Evolutionary conservation across 2,329 filamentous ascomycete genomes (phyloP).

Genomic region (Epichloe brachyelytri): DNA sequence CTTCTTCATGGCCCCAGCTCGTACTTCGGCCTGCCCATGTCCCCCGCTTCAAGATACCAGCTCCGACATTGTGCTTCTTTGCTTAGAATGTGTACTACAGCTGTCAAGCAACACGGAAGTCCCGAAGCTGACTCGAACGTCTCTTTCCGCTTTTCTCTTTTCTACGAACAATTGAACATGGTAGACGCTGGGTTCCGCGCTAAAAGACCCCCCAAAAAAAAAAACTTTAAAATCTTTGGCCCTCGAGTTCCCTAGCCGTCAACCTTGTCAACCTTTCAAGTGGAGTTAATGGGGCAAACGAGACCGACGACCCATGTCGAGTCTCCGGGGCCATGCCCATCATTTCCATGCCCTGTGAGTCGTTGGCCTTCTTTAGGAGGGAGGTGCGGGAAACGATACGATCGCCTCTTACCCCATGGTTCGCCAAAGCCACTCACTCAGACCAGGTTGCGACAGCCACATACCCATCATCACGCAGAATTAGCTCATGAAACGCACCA

Average conservation of each 20-base stretch:
- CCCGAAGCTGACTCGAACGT: background rate
- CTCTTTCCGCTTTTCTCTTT: background rate
- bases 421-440: constrained; percentile 4
- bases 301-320: too few species aligned
- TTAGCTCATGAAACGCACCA: background rate
- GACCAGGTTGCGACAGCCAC: constrained; percentile 3
- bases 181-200: too few species aligned
- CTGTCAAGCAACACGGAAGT: background rate
- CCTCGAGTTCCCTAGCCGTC: background rate
- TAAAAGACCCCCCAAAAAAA: background rate
- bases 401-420: constrained; percentile 12
- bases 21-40: too few species aligned
- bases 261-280: background rate
- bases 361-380: constrained; percentile 5
- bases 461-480: background rate
- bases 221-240: background rate
- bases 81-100: too few species aligned
- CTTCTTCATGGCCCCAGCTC: too few species aligned
- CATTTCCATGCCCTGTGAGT: background rate
- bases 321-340: background rate
- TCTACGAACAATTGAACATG: background rate
- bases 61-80: too few species aligned
- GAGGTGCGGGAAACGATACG: constrained; percentile 20
- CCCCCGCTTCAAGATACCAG: too few species aligned
- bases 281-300: too few species aligned